These are phyloP conservation scores for Anacardium occidentale DNA, from an alignment of 345 rosid genomes.

Conservation along the genomic window DNA sequence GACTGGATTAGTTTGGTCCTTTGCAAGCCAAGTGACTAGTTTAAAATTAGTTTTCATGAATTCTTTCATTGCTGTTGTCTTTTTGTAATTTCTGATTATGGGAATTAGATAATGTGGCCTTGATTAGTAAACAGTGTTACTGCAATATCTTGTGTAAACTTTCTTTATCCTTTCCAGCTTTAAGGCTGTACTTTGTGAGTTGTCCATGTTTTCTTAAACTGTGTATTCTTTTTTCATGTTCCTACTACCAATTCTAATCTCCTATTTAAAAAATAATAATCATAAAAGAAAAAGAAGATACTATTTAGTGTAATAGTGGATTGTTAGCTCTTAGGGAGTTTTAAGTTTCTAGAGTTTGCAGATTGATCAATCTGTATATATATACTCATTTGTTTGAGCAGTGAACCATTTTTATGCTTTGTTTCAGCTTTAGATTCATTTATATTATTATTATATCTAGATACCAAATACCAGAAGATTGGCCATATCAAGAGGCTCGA, in stretches of 20 bases:
- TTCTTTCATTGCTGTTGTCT: neutral
- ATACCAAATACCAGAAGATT: slow-evolving; percentile 78
- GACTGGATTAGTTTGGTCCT: neutral
- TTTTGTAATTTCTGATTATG: too few species aligned
- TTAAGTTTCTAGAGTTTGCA: neutral
- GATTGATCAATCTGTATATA: slow-evolving; percentile 1
- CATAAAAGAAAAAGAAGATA: neutral
- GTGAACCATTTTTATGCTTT: neutral
- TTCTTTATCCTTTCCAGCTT: neutral
- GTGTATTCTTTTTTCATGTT: too few species aligned
- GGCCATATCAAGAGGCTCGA: slow-evolving; percentile 89
- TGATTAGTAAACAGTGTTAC: neutral
- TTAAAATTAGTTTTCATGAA: neutral
- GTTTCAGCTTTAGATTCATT: neutral
- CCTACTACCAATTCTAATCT: too few species aligned
- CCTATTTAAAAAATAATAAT: too few species aligned
- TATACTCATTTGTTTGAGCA: neutral
- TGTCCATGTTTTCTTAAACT: neutral
- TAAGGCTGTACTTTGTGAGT: neutral
- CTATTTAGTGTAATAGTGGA: neutral
- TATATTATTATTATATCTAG: slow-evolving; percentile 29
- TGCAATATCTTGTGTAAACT: neutral
- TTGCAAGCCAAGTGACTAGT: neutral
- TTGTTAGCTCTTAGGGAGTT: neutral
- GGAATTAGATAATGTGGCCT: neutral